Percentiles rank a stretch among this genome's conserved stretches.
These are phyloP conservation scores for Russula lepida DNA, from an alignment of 768 basidiomycete genomes.

Conservation along the genomic window DNA sequence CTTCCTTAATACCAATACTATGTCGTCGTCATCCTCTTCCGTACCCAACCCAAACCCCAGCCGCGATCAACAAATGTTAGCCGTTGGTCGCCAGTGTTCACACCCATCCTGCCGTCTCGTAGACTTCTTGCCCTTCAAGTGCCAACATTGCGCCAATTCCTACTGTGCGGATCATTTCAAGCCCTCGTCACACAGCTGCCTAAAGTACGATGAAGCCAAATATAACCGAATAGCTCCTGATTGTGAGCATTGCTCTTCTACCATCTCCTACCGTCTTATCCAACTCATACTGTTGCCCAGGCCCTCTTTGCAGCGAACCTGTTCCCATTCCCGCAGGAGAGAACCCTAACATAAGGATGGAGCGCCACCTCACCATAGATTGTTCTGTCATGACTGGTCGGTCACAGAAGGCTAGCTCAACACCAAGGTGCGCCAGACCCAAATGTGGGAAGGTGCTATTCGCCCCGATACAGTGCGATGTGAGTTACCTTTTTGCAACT, in stretches of 20 bases:
- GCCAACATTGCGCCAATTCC: constrained; percentile 61
- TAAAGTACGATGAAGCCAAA: constrained; percentile 61
- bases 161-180: constrained; percentile 80
- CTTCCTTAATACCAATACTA: constrained; percentile 17
- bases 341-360: constrained; percentile 78
- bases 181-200: constrained; percentile 57
- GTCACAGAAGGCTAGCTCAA: constrained; percentile 37
- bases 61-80: constrained; percentile 50
- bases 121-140: constrained; percentile 83
- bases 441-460: constrained; percentile 70
- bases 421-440: constrained; percentile 49
- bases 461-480: constrained; percentile 64
- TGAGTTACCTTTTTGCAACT: constrained; percentile 32
- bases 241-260: constrained; percentile 38
- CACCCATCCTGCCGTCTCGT: constrained; percentile 56
- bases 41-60: constrained; percentile 24
- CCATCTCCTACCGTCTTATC: not conserved
- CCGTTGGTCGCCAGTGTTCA: constrained; percentile 66
- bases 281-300: constrained; percentile 28
- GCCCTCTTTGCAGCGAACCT: constrained; percentile 69
- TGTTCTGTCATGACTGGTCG: constrained; percentile 66
- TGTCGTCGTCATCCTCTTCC: constrained; percentile 24
- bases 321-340: constrained; percentile 69
- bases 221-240: constrained; percentile 69
- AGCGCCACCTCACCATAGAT: constrained; percentile 55